Percentiles rank a stretch among this genome's conserved stretches.
These are phyloP conservation scores for Leucocoprinus leucothites DNA, from an alignment of 768 basidiomycete genomes.

Conservation along the genomic window DNA sequence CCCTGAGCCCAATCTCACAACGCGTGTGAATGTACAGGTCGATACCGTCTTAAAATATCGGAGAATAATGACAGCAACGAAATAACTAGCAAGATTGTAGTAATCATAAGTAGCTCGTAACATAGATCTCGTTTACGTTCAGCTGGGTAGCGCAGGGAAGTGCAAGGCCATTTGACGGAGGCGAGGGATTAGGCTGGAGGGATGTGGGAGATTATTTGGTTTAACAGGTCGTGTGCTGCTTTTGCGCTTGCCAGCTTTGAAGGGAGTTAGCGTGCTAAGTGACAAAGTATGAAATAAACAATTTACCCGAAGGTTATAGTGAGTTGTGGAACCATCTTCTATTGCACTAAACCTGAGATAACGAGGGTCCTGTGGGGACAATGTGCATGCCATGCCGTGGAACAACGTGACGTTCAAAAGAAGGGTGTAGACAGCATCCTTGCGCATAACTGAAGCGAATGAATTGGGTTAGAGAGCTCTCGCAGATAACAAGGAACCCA, in stretches of 20 bases:
- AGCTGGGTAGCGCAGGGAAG: not conserved
- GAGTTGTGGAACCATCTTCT: slow-evolving; percentile 54
- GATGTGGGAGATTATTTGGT: slow-evolving; percentile 50
- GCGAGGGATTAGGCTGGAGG: slow-evolving; percentile 30
- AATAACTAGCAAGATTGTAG: slow-evolving; percentile 11
- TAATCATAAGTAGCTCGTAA: slow-evolving; percentile 10
- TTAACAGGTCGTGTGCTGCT: slow-evolving; percentile 66
- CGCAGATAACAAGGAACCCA: slow-evolving; percentile 17
- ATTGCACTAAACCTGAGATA: slow-evolving; percentile 77
- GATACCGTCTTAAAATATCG: slow-evolving; percentile 5
- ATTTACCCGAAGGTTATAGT: slow-evolving; percentile 75
- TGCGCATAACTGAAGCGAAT: slow-evolving; percentile 66
- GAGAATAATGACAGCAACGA: slow-evolving; percentile 4
- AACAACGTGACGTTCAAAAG: slow-evolving; percentile 76
- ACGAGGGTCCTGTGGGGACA: slow-evolving; percentile 69
- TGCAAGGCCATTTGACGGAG: not conserved
- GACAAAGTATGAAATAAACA: slow-evolving; percentile 15
- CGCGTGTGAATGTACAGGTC: not conserved
- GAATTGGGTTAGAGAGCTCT: slow-evolving; percentile 3
- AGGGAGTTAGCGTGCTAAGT: slow-evolving; percentile 1
- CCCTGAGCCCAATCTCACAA: not conserved
- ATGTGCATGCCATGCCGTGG: slow-evolving; percentile 68
- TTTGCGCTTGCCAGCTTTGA: slow-evolving; percentile 63
- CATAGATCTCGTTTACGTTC: slow-evolving; percentile 4
- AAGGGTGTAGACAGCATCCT: slow-evolving; percentile 76